Base-by-base conservation (phyloP, 2,329 filamentous ascomycete species). In the Aspergillus persii region DNA sequence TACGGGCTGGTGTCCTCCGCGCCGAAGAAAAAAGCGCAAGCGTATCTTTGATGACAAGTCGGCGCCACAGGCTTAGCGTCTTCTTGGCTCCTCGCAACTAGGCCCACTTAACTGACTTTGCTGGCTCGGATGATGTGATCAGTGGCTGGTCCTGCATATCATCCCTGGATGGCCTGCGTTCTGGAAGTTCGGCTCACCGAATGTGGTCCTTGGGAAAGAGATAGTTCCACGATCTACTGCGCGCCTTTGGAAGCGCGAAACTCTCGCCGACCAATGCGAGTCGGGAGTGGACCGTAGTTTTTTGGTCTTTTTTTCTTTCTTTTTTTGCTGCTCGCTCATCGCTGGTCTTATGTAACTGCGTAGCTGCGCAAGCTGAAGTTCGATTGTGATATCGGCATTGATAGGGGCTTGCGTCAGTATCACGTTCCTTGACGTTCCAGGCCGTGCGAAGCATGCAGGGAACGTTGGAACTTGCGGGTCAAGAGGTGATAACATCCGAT, bases 131-230 rank as follows among this genome's bases (percentile, higher is more conserved):
- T 66, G 65, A 66, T 62, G 65, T 52, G 62, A 62, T 60, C 51
- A 56, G 51, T 57, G 51, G 59, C 54, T 63, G 54, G 36, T 58
- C 49, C 60, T 64, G 60, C 62, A 62, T 52, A 59, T 57, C 56
- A 57, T 59, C 48, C 47, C 52, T 57, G 51, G 54, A 60, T 59
- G 53, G 58, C 60, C 62, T 48, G 36, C 7, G 49, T 65, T 66
- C 61, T 66, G 61, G 65, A 65, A 63, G 54, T 33, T 53, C 48
- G 58, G 53, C 61, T 65, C 66, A 68, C 65, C 63, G 67, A 61
- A 53, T 56, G n/a, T 58, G 26, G 41, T 52, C 29, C 36, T 54
- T 6, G 27, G 39, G 30, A 26, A 12, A 50, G 23, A 12, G 36
- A 30, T 54, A 53, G 56, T 26, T 23, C 36, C 31, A 50, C 53